Base-by-base conservation (phyloP, 179 eudicot species). In the Pouteria campechiana region DNA sequence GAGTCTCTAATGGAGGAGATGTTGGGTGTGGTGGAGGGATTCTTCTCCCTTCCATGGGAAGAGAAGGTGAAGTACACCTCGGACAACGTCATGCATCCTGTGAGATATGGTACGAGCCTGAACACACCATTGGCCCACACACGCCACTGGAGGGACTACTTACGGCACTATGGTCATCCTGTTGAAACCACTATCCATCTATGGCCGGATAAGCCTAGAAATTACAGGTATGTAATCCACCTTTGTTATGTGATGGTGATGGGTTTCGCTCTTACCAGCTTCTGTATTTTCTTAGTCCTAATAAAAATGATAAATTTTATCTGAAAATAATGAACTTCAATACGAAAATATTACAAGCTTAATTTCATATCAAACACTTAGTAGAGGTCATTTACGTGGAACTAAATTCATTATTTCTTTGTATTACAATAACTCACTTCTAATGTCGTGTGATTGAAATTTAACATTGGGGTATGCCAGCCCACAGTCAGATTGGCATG, bases 111-210 rank as follows among this genome's bases (percentile, higher is more conserved):
- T 15, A 60, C 65, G 2, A 60, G 58, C 25, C 32, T 60, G 29
- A 52, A 44, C 46, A 51, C 65, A 3, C 25, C 58, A 0, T 25
- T 8, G 17, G 41, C 19, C 9, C 58, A 52, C 33, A 8, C 25
- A 3, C 58, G 37, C 10, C 58, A 52, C 10, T 60, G 65, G 65
- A 60, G 58, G 16, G 65, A 60, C 57, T 60, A 12, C 19, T 45
- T 60, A 11, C 23, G 65, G 14, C 58, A 52, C 27, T 45, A 36
- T 31, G 47, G 58, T 17, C 42, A 19, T 38, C 65, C 52, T n/a
- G 1, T 37, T 17, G 16, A 36, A 6, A 17, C 16, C 1, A 43
- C 1, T 30, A 36, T 43, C 13, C 46, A 44, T 28, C 41, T 44
- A 4, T 50, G 58, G 57, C 64, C 64, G 6, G 5, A 3, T 30